Conservation (phyloP, 73 alveolate species). For the Durusdinium trenchii region DNA sequence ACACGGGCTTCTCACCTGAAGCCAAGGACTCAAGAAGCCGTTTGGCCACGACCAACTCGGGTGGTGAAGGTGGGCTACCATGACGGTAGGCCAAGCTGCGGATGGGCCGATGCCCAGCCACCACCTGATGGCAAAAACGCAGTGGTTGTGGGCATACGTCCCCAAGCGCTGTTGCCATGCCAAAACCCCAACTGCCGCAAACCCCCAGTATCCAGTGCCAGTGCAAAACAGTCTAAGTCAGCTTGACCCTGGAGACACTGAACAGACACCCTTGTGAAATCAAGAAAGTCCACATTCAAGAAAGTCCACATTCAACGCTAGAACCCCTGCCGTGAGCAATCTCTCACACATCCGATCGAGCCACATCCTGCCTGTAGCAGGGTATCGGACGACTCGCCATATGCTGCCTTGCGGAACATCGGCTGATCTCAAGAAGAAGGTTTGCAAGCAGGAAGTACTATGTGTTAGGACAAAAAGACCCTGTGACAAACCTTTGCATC, state of each 20-base stretch:
- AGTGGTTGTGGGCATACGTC: too few species aligned
- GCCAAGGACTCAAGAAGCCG: constrained; percentile 29
- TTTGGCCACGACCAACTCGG: constrained; percentile 65
- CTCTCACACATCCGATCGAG: neutral
- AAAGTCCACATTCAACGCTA: too few species aligned
- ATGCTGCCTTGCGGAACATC: neutral
- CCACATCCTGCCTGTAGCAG: constrained; percentile 33
- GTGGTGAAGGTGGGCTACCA: neutral
- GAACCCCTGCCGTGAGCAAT: neutral
- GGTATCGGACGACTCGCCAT: constrained; percentile 40
- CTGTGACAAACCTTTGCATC: too few species aligned
- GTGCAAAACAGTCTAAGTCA: too few species aligned
- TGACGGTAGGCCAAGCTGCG: constrained; percentile 84
- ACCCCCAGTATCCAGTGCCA: neutral
- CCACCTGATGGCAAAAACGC: constrained; percentile 9
- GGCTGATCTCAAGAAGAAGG: too few species aligned
- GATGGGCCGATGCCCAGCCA: constrained; percentile 87
- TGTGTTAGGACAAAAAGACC: too few species aligned
- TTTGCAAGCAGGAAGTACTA: too few species aligned
- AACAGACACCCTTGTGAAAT: too few species aligned
- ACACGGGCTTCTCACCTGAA: neutral
- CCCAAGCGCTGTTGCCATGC: too few species aligned
- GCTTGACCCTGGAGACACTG: too few species aligned
- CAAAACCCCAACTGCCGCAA: too few species aligned
- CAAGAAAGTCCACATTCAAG: too few species aligned